Base-by-base conservation (phyloP, 2,329 filamentous ascomycete species). In the Penicillium sp. region DNA sequence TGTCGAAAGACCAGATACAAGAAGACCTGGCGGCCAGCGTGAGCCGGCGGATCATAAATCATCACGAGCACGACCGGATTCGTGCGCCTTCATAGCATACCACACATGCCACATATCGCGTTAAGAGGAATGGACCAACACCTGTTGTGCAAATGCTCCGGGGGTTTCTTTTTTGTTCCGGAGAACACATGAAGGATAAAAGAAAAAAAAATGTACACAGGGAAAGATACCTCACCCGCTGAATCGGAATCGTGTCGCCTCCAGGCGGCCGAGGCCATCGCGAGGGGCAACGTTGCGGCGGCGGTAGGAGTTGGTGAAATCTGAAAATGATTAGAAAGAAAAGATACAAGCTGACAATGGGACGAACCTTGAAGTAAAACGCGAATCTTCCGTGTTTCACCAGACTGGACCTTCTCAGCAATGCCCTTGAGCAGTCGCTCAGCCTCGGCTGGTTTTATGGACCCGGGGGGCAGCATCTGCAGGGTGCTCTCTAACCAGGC, bases 231-330 rank as follows among this genome's bases (percentile, higher is more conserved):
- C 50, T 66, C 59, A 86, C 56, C 83, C 83, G 55, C 76, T 78
- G 70, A 96, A 97, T 65, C 90, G 88, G 78, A 97, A 97, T 61
- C 89, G 85, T 22, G 88, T 86, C 23, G 92, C 91, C 76, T 96
- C 92, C 55, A 97, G 78, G 69, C 91, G 84, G 3, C 93, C 93
- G 41, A 97, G 79, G 1, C 93, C 93, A 70, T 97, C 93, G 57
- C 93, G 81, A 6, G 94, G 94, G n/a, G 94, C 93, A 45, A 99
- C 90, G 69, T 99, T 97, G 59, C 95, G 84, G 69, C 95, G 83
- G 49, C 95, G 86, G 74, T 99, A 99, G 27, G 87, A 90, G 71
- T 93, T 96, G 23, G 94, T 97, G 71, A 99, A 99, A 75, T 99
- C 95, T 77, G 53, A 40, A 3, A 15, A 14, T 23, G 40, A n/a